These are phyloP conservation scores for Thielaviopsis punctulata DNA, from an alignment of 2,329 filamentous ascomycete genomes.

Conservation along the genomic window DNA sequence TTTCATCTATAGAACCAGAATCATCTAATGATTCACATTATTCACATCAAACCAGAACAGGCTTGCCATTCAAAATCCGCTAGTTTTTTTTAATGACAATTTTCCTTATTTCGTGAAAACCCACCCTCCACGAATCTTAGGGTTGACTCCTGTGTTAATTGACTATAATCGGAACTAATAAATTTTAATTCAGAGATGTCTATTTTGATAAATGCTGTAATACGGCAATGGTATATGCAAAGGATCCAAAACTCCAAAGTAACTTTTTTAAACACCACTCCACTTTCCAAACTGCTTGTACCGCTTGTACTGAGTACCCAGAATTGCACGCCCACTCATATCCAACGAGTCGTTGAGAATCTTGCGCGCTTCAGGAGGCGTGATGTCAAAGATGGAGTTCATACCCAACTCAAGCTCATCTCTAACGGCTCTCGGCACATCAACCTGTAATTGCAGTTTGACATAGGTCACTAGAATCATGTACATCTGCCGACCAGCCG, in stretches of 20 bases:
- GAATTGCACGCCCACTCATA: constrained; percentile 38
- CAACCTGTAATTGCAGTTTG: constrained; percentile 40
- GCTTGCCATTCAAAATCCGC: too few relatives aligned
- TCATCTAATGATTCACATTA: too few relatives aligned
- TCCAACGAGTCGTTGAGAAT: constrained; percentile 44
- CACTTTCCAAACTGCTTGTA: constrained; percentile 49
- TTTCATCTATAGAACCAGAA: too few relatives aligned
- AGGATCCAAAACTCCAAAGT: constrained; percentile 1
- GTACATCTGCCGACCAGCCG: constrained; percentile 45
- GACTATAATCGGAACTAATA: too few relatives aligned
- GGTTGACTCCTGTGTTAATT: too few relatives aligned
- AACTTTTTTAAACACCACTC: constrained; percentile 33
- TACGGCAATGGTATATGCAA: background rate
- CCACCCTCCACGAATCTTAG: too few relatives aligned
- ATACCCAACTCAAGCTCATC: constrained; percentile 40
- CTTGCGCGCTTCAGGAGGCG: constrained; percentile 34
- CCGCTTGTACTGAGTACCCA: constrained; percentile 39
- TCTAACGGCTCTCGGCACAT: constrained; percentile 31
- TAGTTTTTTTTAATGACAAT: too few relatives aligned
- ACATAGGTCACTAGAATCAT: constrained; percentile 41
- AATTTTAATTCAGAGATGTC: too few relatives aligned
- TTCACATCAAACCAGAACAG: too few relatives aligned
- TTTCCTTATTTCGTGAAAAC: too few relatives aligned
- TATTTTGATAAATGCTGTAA: too few relatives aligned
- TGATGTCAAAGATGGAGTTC: constrained; percentile 42